These are phyloP conservation scores for Medicago arabica DNA, from an alignment of 306 rosid species.

Conservation along the genomic window DNA sequence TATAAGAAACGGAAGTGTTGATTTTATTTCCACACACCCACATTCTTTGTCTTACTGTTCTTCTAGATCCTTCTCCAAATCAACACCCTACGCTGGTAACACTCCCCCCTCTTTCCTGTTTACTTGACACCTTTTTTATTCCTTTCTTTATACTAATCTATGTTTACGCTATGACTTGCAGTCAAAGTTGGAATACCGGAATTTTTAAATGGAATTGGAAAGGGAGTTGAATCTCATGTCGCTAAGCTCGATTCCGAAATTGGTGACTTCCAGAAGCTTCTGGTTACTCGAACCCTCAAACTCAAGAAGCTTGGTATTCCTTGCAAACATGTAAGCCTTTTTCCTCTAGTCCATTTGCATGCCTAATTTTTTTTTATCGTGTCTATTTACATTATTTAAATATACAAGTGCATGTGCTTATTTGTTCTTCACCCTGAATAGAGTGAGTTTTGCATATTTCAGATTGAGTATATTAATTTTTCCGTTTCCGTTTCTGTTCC, in stretches of 20 bases:
- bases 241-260: slow-evolving; percentile 80
- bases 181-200: slow-evolving; percentile 89
- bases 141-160: not conserved
- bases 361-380: not conserved
- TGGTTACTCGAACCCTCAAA: slow-evolving; percentile 78
- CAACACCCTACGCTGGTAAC: slow-evolving; percentile 56
- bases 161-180: slow-evolving; percentile 39
- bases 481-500: not conserved
- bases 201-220: slow-evolving; percentile 79
- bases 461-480: not conserved
- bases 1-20: slow-evolving; percentile 37
- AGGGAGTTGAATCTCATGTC: slow-evolving; percentile 77
- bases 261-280: slow-evolving; percentile 81
- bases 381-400: slow-evolving; percentile 31
- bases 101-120: not conserved
- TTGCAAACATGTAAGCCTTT: slow-evolving; percentile 70
- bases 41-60: slow-evolving; percentile 33
- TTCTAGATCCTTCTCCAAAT: slow-evolving; percentile 70
- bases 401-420: slow-evolving; percentile 20
- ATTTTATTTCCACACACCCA: slow-evolving; percentile 31
- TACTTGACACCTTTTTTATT: not conserved
- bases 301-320: slow-evolving; percentile 85
- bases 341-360: not conserved
- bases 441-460: not conserved
- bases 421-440: not conserved